phyloP scores from a whole-genome alignment of 495 filamentous ascomycete genomes.

The Penicillium verhagenii region DNA sequence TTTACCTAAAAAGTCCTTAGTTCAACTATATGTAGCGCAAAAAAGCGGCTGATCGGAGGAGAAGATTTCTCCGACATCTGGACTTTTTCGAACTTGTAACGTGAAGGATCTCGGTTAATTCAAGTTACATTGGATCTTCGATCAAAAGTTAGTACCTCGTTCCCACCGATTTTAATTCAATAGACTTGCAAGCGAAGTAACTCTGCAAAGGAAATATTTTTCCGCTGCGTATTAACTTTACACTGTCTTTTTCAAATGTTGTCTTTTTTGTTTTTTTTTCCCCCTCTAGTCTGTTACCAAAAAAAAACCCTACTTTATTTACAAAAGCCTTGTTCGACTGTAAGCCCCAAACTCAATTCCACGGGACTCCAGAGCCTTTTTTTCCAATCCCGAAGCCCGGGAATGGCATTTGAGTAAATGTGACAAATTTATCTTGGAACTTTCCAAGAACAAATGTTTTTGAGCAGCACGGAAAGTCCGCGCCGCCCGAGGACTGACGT shows the following conservation, averaged over 20 bases:
- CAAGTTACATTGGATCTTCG: constrained; percentile 18
- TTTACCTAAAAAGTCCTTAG: too few relatives aligned
- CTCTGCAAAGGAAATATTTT: not conserved
- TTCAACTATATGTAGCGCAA: too few relatives aligned
- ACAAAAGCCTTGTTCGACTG: too few relatives aligned
- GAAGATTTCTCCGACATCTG: constrained; percentile 12
- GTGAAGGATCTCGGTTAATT: constrained; percentile 20
- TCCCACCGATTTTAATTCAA: constrained; percentile 13
- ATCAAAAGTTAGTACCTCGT: not conserved
- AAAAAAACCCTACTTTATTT: too few relatives aligned
- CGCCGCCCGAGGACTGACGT: constrained; percentile 15
- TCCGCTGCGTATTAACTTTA: too few relatives aligned
- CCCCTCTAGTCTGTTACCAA: too few relatives aligned
- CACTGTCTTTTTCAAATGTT: too few relatives aligned
- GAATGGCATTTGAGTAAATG: not conserved
- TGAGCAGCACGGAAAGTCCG: constrained; percentile 15
- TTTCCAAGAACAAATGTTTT: too few relatives aligned
- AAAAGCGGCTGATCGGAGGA: constrained; percentile 8
- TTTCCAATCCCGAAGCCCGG: constrained; percentile 4
- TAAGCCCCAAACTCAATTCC: constrained; percentile 13
- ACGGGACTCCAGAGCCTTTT: not conserved
- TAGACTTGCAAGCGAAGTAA: constrained; percentile 12
- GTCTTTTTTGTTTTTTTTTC: too few relatives aligned
- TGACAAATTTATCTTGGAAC: not conserved
- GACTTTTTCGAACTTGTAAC: not conserved